Percentiles rank a stretch among this genome's conserved stretches.
These are phyloP conservation scores for Ganoderma multipileum DNA, from an alignment of 1,284 basidiomycete genomes.

Conservation along the genomic window DNA sequence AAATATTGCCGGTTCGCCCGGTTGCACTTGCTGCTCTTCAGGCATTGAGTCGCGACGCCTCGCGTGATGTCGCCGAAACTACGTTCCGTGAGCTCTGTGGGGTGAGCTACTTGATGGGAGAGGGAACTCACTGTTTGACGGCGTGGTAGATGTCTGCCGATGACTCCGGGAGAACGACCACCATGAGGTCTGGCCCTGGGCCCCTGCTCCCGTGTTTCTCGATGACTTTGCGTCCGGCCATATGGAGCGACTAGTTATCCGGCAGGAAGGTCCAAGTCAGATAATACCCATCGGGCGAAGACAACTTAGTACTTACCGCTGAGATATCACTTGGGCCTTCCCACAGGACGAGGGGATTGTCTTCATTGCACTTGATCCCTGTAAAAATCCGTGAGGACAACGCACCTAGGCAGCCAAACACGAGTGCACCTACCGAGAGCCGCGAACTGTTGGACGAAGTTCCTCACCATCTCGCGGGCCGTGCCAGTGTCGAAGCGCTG, in stretches of 20 bases:
- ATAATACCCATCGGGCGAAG: not conserved
- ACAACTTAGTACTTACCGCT: constrained; percentile 42
- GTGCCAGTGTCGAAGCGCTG: constrained; percentile 54
- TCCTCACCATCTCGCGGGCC: constrained; percentile 56
- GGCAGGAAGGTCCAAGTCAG: not conserved
- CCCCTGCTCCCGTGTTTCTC: constrained; percentile 39
- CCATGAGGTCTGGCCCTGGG: constrained; percentile 59
- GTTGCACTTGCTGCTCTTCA: constrained; percentile 68
- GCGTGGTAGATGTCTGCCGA: constrained; percentile 77
- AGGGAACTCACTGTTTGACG: constrained; percentile 70
- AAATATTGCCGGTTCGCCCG: constrained; percentile 57
- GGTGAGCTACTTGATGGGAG: not conserved
- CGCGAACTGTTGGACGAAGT: constrained; percentile 52
- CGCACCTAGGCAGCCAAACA: not conserved
- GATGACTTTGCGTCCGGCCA: constrained; percentile 49
- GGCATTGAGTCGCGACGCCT: constrained; percentile 78
- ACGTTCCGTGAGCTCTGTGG: not conserved
- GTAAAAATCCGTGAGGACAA: not conserved
- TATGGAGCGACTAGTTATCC: not conserved
- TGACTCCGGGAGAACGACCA: constrained; percentile 75
- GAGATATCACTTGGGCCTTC: constrained; percentile 57
- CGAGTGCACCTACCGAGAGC: constrained; percentile 58
- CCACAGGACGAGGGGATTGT: constrained; percentile 52
- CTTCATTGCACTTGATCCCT: constrained; percentile 60
- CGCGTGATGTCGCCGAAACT: constrained; percentile 26